Conservation (phyloP, 225 moss, liverwort and hornwort species). For the Bryum argenteum region DNA sequence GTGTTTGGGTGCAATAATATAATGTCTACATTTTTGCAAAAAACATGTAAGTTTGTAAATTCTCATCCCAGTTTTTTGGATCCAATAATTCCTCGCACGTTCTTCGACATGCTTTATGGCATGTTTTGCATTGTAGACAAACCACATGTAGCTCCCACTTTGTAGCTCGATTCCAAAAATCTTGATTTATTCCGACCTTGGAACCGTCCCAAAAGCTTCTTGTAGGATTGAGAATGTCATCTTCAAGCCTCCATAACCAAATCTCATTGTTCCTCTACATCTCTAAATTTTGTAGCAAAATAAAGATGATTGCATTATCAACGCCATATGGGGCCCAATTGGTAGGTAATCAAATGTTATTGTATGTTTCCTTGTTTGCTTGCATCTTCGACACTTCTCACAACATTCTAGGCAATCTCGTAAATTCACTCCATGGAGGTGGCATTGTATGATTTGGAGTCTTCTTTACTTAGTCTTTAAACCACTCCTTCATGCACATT, state of each 20-base stretch:
- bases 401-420: neutral
- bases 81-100: neutral
- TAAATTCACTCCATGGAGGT: neutral
- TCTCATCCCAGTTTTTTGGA: neutral
- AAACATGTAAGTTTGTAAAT: neutral
- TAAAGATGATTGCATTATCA: neutral
- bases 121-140: neutral
- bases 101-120: neutral
- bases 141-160: neutral
- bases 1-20: neutral
- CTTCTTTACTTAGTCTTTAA: neutral
- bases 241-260: neutral
- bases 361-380: rapidly evolving
- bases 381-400: neutral
- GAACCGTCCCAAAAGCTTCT: neutral
- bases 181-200: neutral
- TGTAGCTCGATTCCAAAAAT: neutral
- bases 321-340: neutral
- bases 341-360: neutral
- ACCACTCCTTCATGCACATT: neutral
- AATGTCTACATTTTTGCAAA: neutral
- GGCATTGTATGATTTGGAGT: rapidly evolving
- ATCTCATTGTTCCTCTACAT: neutral
- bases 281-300: neutral
- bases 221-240: neutral